phyloP scores from a whole-genome alignment of 352 stramenopile species.

The Phytophthora multivora region DNA sequence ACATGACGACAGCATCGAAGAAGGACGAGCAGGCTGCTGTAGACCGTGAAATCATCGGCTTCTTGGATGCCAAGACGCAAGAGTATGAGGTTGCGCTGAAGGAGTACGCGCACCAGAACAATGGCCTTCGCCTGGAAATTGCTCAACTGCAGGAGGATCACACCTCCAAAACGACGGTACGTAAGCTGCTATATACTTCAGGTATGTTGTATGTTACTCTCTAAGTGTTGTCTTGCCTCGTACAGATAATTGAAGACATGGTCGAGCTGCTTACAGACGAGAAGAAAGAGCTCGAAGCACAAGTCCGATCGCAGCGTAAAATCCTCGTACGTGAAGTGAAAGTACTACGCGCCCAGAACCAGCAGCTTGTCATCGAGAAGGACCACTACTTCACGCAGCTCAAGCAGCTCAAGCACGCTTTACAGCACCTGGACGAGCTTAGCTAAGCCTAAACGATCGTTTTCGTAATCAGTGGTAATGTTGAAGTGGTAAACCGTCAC shows the following conservation, averaged over 20 bases:
- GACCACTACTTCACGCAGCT: constrained; percentile 78
- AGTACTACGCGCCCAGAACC: constrained; percentile 66
- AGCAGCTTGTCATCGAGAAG: constrained; percentile 66
- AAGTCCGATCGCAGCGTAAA: constrained; percentile 78
- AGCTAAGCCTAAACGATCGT: constrained; percentile 3
- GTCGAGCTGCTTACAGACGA: constrained; percentile 71
- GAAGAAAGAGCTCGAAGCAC: constrained; percentile 74
- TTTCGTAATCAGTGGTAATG: constrained; percentile 3
- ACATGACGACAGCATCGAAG: constrained; percentile 57
- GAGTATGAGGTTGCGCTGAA: constrained; percentile 72
- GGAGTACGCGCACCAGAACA: constrained; percentile 60
- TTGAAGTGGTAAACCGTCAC: constrained; percentile 12
- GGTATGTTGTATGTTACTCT: background rate
- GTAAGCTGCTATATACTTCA: background rate
- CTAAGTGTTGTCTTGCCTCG: background rate
- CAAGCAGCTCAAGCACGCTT: constrained; percentile 73
- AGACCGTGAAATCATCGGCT: constrained; percentile 86
- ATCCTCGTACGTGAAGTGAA: constrained; percentile 85
- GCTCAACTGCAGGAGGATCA: constrained; percentile 59
- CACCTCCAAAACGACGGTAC: constrained; percentile 59
- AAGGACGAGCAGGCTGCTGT: constrained; percentile 71
- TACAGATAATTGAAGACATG: constrained; percentile 87
- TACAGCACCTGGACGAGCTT: constrained; percentile 79
- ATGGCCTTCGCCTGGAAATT: constrained; percentile 52
- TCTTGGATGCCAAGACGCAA: constrained; percentile 78